phyloP scores from a whole-genome alignment of 2,329 filamentous ascomycete species.

The Xylariaceae sp. region DNA sequence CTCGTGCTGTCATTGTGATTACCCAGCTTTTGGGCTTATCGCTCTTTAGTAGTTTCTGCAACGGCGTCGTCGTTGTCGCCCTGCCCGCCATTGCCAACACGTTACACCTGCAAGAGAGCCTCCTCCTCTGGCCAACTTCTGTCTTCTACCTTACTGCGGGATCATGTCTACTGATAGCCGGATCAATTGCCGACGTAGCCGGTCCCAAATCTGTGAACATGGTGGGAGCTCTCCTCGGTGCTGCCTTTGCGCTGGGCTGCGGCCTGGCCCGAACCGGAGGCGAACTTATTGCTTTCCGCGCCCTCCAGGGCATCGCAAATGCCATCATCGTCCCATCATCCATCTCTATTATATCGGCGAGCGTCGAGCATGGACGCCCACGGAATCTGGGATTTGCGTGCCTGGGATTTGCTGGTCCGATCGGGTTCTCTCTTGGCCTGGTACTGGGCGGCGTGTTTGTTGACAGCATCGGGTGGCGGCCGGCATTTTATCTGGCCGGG shows the following conservation, averaged over 20 bases:
- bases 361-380: background rate
- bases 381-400: constrained; percentile 11
- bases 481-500: constrained; percentile 7
- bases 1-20: background rate
- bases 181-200: background rate
- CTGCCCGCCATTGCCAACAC: constrained; percentile 1
- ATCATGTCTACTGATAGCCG: constrained; percentile 2
- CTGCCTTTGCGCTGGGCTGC: background rate
- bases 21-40: background rate
- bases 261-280: constrained; percentile 1
- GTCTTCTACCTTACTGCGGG: constrained; percentile 12
- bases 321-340: constrained; percentile 5
- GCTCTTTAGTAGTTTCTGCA: constrained; percentile 6
- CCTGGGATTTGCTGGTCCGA: background rate
- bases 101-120: background rate
- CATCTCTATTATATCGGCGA: constrained; percentile 2
- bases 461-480: constrained; percentile 5
- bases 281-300: constrained; percentile 9
- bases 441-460: constrained; percentile 14
- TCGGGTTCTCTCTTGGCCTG: constrained; percentile 11
- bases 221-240: background rate
- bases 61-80: constrained; percentile 4
- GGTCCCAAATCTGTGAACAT: constrained; percentile 4
- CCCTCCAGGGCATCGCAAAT: constrained; percentile 3
- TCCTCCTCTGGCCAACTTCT: constrained; percentile 7